Percentiles rank a stretch among this genome's conserved stretches.
phyloP scores from a whole-genome alignment of 1,139 yeast genomes.

The Blastobotrys aristatus region DNA sequence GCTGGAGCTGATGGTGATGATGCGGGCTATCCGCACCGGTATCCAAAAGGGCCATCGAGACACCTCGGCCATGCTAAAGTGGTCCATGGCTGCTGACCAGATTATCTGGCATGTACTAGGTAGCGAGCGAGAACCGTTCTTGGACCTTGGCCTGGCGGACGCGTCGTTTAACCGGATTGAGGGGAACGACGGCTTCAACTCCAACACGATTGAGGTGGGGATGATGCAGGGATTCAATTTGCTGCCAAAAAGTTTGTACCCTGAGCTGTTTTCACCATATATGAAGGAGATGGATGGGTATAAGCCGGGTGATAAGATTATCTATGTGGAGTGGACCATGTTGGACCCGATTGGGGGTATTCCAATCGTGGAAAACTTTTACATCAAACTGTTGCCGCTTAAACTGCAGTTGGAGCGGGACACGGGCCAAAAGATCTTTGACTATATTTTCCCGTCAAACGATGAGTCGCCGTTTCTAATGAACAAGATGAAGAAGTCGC shows the following conservation, averaged over 20 bases:
- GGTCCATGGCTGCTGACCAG: constrained; percentile 68
- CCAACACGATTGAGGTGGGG: constrained; percentile 53
- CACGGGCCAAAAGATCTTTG: constrained; percentile 57
- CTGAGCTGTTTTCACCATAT: constrained; percentile 64
- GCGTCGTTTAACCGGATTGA: constrained; percentile 58
- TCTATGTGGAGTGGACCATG: constrained; percentile 64
- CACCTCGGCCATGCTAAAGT: constrained; percentile 40
- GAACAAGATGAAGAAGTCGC: constrained; percentile 13
- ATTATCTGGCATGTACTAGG: constrained; percentile 67
- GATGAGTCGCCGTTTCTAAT: constrained; percentile 26
- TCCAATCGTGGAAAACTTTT: constrained; percentile 52
- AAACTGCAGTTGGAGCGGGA: constrained; percentile 67
- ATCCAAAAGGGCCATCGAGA: constrained; percentile 40
- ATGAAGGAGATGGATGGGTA: constrained; percentile 19
- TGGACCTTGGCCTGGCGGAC: constrained; percentile 65
- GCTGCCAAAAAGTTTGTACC: constrained; percentile 55
- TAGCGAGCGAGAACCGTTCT: constrained; percentile 55
- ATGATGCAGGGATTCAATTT: constrained; percentile 69
- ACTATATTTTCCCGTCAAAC: constrained; percentile 56
- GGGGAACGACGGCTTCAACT: constrained; percentile 59
- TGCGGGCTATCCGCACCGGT: constrained; percentile 60
- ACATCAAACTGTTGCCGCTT: constrained; percentile 55
- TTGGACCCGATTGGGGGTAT: constrained; percentile 85
- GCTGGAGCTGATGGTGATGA: constrained; percentile 57
- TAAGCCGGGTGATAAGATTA: constrained; percentile 35